A percentile compares a stretch with the other conserved stretches of the same genome.
Evolutionary conservation across 2,329 filamentous ascomycete genomes (phyloP).

Genomic region (Plenodomus biglobosus): DNA sequence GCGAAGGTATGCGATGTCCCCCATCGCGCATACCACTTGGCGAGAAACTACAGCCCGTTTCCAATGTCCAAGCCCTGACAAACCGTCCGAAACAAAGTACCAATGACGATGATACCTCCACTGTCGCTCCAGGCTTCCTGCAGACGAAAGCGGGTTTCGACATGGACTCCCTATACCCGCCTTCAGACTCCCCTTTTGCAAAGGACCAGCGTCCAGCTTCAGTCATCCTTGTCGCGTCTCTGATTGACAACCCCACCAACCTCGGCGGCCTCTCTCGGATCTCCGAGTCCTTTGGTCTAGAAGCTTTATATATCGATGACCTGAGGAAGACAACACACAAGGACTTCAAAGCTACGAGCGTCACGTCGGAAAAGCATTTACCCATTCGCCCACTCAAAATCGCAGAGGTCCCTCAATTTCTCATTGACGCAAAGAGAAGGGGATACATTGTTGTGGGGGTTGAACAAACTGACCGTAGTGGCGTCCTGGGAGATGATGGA

Average conservation of each 20-base stretch:
- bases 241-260: slow-evolving; percentile 55
- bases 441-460: slow-evolving; percentile 57
- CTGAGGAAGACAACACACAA: slow-evolving; percentile 47
- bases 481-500: slow-evolving; percentile 45
- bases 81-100: not conserved
- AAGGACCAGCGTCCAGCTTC: slow-evolving; percentile 31
- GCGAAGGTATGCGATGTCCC: slow-evolving; percentile 11
- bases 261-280: slow-evolving; percentile 55
- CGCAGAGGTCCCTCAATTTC: slow-evolving; percentile 39
- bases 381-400: slow-evolving; percentile 47
- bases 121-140: slow-evolving; percentile 37
- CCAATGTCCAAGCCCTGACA: not conserved
- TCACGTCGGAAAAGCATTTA: slow-evolving; percentile 54
- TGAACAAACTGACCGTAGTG: slow-evolving; percentile 56
- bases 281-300: slow-evolving; percentile 55
- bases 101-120: not conserved
- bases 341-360: slow-evolving; percentile 54
- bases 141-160: slow-evolving; percentile 57
- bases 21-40: slow-evolving; percentile 39
- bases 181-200: slow-evolving; percentile 17
- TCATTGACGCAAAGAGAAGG: slow-evolving; percentile 47
- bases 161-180: slow-evolving; percentile 31
- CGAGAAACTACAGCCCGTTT: slow-evolving; percentile 2
- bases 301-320: slow-evolving; percentile 49
- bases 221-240: slow-evolving; percentile 53